Conservation (phyloP, 2,329 filamentous ascomycete genomes). For the Colletotrichum musae region DNA sequence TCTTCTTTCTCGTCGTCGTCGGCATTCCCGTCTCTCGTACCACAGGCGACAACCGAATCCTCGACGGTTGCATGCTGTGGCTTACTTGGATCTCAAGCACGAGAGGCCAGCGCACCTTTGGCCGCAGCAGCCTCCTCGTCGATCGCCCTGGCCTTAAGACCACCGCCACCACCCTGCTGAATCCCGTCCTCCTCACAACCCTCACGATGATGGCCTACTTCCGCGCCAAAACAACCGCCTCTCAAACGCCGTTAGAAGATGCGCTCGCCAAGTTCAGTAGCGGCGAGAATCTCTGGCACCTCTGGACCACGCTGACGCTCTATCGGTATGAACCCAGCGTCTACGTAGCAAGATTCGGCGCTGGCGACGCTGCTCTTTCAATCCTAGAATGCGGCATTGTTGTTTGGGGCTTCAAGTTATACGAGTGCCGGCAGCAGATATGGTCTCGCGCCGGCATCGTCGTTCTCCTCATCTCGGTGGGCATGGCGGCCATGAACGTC, state of each 20-base stretch:
- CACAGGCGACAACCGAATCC: conserved; percentile 52
- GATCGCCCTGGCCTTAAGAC: conserved; percentile 8
- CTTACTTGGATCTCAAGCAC: conserved; percentile 64
- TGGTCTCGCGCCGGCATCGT: conserved; percentile 59
- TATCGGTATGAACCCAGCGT: conserved; percentile 25
- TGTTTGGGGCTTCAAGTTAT: conserved; percentile 68
- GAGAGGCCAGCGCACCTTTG: conserved; percentile 53
- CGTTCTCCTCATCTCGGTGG: conserved; percentile 53
- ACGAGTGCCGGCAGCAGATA: conserved; percentile 63
- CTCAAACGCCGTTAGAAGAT: conserved; percentile 48
- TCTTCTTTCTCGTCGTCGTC: conserved; percentile 52
- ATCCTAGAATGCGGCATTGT: conserved; percentile 67
- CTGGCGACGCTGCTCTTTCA: conserved; percentile 63
- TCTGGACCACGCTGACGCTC: conserved; percentile 50
- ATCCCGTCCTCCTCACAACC: conserved; percentile 64
- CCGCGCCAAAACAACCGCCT: conserved; percentile 53
- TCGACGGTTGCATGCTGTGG: conserved; percentile 64
- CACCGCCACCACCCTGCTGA: conserved; percentile 55
- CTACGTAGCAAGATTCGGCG: conserved; percentile 54
- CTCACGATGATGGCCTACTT: conserved; percentile 61
- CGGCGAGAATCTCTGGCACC: conserved; percentile 51
- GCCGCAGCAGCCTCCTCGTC: conserved; percentile 42
- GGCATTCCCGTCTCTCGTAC: conserved; percentile 58
- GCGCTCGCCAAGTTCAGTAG: conserved; percentile 51
- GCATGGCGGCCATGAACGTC: conserved; percentile 58